A percentile compares a stretch with the other conserved stretches of the same genome.
These are phyloP conservation scores for Lithospermum erythrorhizon DNA, from an alignment of 257 asterid species.

Conservation along the genomic window DNA sequence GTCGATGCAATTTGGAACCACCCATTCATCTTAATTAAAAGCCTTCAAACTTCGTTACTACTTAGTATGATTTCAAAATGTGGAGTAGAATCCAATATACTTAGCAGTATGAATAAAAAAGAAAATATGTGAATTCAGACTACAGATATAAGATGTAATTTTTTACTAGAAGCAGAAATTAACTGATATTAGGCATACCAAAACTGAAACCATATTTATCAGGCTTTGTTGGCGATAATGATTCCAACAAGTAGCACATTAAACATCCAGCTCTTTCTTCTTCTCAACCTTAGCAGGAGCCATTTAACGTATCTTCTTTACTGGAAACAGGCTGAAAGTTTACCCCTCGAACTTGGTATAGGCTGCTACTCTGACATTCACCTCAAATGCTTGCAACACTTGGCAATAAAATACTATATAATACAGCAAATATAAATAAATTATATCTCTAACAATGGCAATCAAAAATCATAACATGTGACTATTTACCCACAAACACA, in stretches of 20 bases:
- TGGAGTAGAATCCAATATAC: not conserved
- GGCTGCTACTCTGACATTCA: constrained; percentile 30
- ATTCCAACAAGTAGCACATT: constrained; percentile 90
- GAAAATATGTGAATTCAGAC: not conserved
- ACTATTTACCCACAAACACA: too few relatives aligned
- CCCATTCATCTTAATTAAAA: not conserved
- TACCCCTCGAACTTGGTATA: constrained; percentile 36
- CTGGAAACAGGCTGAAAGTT: constrained; percentile 21
- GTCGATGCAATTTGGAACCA: not conserved
- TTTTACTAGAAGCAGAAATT: not conserved
- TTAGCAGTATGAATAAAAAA: not conserved
- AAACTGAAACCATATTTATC: constrained; percentile 94
- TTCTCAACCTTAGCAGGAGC: constrained; percentile 88
- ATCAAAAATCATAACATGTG: not conserved
- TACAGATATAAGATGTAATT: not conserved
- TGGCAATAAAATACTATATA: not conserved
- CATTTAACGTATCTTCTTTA: constrained; percentile 33
- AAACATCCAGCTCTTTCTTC: constrained; percentile 98
- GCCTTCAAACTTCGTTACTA: not conserved
- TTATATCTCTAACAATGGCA: not conserved
- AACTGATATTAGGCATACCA: constrained; percentile 37
- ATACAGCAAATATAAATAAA: not conserved
- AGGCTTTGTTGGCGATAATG: constrained; percentile 88
- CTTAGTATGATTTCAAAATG: not conserved
- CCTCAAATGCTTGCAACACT: not conserved